Evolutionary conservation across 176 grass and related monocot genomes (phyloP), one percentile per base, ranked within the genome.

Genomic region (Zizania latifolia): DNA sequence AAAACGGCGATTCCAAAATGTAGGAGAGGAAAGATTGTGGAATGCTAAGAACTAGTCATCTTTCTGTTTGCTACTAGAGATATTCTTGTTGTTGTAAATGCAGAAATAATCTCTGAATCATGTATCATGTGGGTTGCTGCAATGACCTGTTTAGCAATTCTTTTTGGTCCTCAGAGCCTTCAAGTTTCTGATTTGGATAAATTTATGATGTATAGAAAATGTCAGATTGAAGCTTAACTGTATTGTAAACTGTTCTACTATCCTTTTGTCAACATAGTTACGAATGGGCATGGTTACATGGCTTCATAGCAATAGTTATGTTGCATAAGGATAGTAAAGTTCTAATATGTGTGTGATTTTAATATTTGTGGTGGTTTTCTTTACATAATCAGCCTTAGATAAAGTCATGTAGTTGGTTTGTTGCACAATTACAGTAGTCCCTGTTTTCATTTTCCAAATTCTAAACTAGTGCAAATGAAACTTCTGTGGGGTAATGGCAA

Each of bases 1-100:
- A 64, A 75, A 62, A 56, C 17, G 35, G 35, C 57, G 62, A 84
- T 79, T 80, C 35, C 63, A 70, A 58, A 63, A 75, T 69, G 27
- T 79, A 88, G 58, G n/a, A 27, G 58, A 43, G 24, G 62, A 60
- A 6, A 64, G 9, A 62, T 54, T 55, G 35, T 23, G 48, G 13
- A 73, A 78, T 65, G 39, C 39, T 16, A 53, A 19, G 33, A 69
- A 30, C 26, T 75, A 32, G 35, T 70, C 17, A 56, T 10, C 8
- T n/a, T 78, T 62, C 60, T 30, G 19, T 36, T 26, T 27, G 7
- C 34, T 61, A 55, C 41, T 60, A 8, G 17, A 19, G 10, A 13
- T 77, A 39, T 61, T 77, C 17, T 51, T 36, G 6, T 5, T 68
- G 8, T 78, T 72, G 4, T 12, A 44, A 32, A 27, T 68, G 31